phyloP scores from a whole-genome alignment of 2,329 filamentous ascomycete species.

The Teratosphaeria destructans region DNA sequence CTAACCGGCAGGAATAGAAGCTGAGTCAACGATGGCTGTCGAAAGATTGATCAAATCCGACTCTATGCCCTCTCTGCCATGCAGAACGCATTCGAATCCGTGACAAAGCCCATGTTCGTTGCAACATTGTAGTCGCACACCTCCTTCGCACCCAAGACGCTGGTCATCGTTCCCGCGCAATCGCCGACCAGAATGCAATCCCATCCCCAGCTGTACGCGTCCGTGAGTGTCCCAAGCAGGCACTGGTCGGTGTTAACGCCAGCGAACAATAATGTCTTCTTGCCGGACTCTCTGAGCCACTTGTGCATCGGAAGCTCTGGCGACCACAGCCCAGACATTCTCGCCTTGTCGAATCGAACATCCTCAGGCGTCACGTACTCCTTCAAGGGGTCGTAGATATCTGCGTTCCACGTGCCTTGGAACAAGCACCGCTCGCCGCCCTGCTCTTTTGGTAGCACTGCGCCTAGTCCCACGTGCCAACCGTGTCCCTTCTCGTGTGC shows the following conservation, averaged over 20 bases:
- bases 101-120: conserved; percentile 35
- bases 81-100: conserved; percentile 27
- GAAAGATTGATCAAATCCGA: not conserved
- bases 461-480: conserved; percentile 32
- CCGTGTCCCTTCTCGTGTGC: conserved; percentile 25
- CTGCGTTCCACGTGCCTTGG: conserved; percentile 33
- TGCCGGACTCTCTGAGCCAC: conserved; percentile 29
- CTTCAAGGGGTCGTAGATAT: conserved; percentile 32
- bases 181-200: conserved; percentile 32
- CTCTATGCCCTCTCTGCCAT: conserved; percentile 9
- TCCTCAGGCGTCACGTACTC: conserved; percentile 28
- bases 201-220: conserved; percentile 34
- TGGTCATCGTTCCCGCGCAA: conserved; percentile 34
- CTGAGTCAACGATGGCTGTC: not conserved
- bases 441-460: conserved; percentile 27
- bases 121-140: conserved; percentile 32
- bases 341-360: conserved; percentile 34
- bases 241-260: conserved; percentile 36
- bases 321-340: conserved; percentile 34
- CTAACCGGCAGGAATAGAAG: not conserved
- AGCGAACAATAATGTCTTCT: conserved; percentile 33
- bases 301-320: conserved; percentile 31
- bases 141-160: conserved; percentile 27
- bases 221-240: conserved; percentile 31
- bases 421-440: conserved; percentile 31